A percentile compares a stretch with the other conserved stretches of the same genome.
phyloP scores from a whole-genome alignment of 345 rosid genomes.

The Bretschneidera sinensis region DNA sequence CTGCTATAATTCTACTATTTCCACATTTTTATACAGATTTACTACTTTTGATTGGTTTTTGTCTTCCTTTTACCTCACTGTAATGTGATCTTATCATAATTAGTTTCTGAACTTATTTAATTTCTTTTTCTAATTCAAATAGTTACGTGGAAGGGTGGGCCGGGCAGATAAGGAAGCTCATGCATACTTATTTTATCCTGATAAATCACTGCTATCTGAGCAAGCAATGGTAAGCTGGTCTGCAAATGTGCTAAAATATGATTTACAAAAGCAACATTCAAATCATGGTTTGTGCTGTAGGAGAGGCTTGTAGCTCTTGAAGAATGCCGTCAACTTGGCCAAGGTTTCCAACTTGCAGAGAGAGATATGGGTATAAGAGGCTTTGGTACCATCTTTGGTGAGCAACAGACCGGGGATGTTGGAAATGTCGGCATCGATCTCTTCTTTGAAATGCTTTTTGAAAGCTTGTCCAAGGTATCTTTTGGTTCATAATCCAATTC shows the following conservation, averaged over 20 bases:
- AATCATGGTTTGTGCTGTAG: slow-evolving; percentile 40
- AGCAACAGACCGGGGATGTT: slow-evolving; percentile 97
- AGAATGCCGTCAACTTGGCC: slow-evolving; percentile 91
- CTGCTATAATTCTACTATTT: not conserved
- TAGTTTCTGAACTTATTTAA: slow-evolving; percentile 6
- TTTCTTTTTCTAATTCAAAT: slow-evolving; percentile 21
- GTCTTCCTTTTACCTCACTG: slow-evolving; percentile 1
- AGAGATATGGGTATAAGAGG: slow-evolving; percentile 98
- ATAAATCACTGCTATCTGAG: slow-evolving; percentile 67
- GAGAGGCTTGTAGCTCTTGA: slow-evolving; percentile 92
- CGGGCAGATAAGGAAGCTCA: slow-evolving; percentile 96
- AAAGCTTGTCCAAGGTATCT: slow-evolving; percentile 84
- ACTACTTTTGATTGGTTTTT: not conserved
- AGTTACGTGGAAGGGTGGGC: slow-evolving; percentile 99
- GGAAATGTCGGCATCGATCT: slow-evolving; percentile 95
- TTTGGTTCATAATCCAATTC: slow-evolving; percentile 12
- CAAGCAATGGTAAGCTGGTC: slow-evolving; percentile 58
- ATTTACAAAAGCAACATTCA: slow-evolving; percentile 8
- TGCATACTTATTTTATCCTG: slow-evolving; percentile 92
- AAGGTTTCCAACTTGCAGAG: slow-evolving; percentile 97
- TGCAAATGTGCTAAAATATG: slow-evolving; percentile 3
- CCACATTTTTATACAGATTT: not conserved
- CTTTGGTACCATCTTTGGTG: slow-evolving; percentile 94
- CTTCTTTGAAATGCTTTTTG: slow-evolving; percentile 97
- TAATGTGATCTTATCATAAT: not conserved